Evolutionary conservation across 257 asterid species (phyloP), one percentile per base, ranked within the genome.

Genomic region (Fraxinus anomala): DNA sequence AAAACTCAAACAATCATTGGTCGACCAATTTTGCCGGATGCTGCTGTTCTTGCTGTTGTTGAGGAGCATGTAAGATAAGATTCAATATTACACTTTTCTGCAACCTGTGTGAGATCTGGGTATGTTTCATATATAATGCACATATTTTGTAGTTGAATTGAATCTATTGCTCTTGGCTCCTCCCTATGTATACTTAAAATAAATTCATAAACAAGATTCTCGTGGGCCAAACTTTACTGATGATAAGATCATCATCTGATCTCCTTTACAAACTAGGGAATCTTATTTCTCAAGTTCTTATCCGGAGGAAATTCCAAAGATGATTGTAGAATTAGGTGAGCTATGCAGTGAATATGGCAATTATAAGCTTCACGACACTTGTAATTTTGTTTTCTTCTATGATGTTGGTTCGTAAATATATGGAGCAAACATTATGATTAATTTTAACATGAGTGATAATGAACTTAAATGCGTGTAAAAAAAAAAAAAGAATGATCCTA

Each of bases 1-100:
- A 63, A 67, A 78, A 74, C 87, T 10, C 97, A 90, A 84, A 91
- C 97, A 70, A 87, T 92, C 73, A 93, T 95, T 77, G 99, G 99
- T 24, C 89, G 99, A 72, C 99, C 99, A 26, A 54, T 90, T 79
- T 88, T 93, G 91, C 98, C 93, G 8, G 91, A 93, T 80, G 98
- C 97, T 40, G 86, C 93, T 85, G 99, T 93, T 81, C 96, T 91
- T 84, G 97, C 97, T 83, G 96, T 93, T 78, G 99, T 95, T 13
- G 99, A 95, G 90, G 98, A 95, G 87, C 99, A 93, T 79, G 98
- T 95, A 91, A 87, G 99, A 85, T 69, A 26, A 23, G 44, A 79
- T 74, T 78, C 33, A 66, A 70, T 72, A 21, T 70, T 72, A 9
- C 69, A 16, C 71, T 74, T 26, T 1, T 10, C 70, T 63, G 66